Evolutionary conservation across 2,329 filamentous ascomycete genomes (phyloP).

Genomic region (Ascochyta rabiei): DNA sequence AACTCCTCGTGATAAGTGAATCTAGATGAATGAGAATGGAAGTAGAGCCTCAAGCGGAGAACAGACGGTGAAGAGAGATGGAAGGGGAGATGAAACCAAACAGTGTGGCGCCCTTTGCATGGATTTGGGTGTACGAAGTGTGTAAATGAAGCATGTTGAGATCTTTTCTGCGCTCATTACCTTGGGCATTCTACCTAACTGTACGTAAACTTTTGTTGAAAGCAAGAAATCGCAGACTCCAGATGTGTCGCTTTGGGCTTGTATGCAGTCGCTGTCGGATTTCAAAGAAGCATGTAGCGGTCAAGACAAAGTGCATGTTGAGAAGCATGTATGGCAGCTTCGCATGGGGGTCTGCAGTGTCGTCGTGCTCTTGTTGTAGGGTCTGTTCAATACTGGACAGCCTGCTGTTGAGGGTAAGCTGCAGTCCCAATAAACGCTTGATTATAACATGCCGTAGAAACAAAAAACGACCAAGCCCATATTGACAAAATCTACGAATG

Average conservation of each 20-base stretch:
- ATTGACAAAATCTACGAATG: conserved; percentile 37
- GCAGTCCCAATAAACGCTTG: conserved; percentile 5
- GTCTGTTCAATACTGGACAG: conserved; percentile 8
- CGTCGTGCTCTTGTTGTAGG: conserved; percentile 2
- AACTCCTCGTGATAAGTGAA: conserved; percentile 12
- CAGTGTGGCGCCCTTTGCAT: too few species aligned
- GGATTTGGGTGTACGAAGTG: neutral
- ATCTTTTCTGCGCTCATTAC: neutral
- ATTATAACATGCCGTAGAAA: conserved; percentile 10
- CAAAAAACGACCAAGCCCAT: conserved; percentile 3
- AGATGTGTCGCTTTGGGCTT: conserved; percentile 9
- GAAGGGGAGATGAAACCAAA: too few species aligned
- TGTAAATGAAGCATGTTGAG: conserved; percentile 1
- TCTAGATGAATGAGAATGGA: neutral
- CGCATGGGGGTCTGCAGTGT: conserved; percentile 9
- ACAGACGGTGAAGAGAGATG: too few species aligned
- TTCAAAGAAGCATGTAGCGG: neutral
- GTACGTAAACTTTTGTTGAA: conserved; percentile 1
- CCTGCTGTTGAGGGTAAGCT: conserved; percentile 18
- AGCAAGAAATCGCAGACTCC: neutral
- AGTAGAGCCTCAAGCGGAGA: neutral
- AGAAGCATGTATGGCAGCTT: conserved; percentile 17
- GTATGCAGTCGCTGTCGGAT: neutral
- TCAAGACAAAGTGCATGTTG: conserved; percentile 23
- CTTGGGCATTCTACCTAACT: neutral